Evolutionary conservation across 176 grass and related monocot species (phyloP).

Genomic region (Dactylis glomerata): DNA sequence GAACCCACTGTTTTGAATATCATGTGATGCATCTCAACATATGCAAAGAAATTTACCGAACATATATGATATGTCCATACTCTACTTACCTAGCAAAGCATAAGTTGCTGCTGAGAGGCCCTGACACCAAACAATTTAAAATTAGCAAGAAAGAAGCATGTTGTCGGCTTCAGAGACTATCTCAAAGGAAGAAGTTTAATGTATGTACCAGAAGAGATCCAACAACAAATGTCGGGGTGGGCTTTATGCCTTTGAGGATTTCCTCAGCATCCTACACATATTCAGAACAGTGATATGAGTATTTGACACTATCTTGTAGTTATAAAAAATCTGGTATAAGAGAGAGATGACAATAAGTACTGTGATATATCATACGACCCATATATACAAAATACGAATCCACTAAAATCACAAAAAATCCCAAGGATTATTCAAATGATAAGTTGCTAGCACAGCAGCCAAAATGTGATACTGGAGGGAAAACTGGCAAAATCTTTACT

Average conservation of each 20-base stretch:
- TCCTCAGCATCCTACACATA: slow-evolving; percentile 77
- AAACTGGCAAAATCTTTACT: neutral
- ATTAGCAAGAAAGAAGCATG: slow-evolving; percentile 23
- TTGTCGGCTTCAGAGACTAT: neutral
- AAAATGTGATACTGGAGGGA: neutral
- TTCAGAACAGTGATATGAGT: slow-evolving; percentile 27
- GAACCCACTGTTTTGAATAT: neutral
- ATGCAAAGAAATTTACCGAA: neutral
- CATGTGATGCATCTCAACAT: neutral
- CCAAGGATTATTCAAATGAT: slow-evolving; percentile 19
- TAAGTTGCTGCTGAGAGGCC: slow-evolving; percentile 67
- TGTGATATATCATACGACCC: neutral
- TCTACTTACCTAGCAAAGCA: slow-evolving; percentile 73
- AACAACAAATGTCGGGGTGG: slow-evolving; percentile 70
- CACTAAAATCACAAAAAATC: neutral
- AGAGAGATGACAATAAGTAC: neutral
- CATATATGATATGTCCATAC: neutral
- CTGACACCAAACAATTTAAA: slow-evolving; percentile 43
- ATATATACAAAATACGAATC: neutral
- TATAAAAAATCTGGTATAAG: neutral
- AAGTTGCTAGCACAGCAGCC: neutral
- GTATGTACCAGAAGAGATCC: slow-evolving; percentile 58
- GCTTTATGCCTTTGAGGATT: slow-evolving; percentile 83
- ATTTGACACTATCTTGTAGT: neutral
- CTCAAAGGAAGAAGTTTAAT: neutral